phyloP scores from a whole-genome alignment of 495 filamentous ascomycete species.

The Polyplosphaeria fusca region DNA sequence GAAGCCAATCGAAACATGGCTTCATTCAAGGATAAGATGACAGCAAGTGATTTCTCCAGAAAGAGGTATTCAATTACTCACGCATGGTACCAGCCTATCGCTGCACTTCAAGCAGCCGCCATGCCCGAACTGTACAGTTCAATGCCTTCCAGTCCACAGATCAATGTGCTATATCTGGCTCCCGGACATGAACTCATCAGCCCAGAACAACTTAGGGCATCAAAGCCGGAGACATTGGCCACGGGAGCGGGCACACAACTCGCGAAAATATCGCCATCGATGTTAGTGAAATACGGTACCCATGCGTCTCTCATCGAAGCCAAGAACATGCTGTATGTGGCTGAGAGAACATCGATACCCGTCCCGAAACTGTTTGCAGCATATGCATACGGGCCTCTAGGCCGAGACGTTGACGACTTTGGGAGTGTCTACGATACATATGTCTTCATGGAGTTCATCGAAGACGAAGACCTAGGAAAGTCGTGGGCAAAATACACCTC shows the following conservation, averaged over 20 bases:
- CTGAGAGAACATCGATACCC: slow-evolving; percentile 13
- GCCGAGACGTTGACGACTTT: slow-evolving; percentile 13
- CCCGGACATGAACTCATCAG: slow-evolving; percentile 12
- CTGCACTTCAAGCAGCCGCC: slow-evolving; percentile 13
- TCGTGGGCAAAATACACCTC: slow-evolving; percentile 10
- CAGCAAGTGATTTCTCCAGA: too few species aligned
- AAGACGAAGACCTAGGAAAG: slow-evolving; percentile 10
- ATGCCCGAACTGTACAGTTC: slow-evolving; percentile 11
- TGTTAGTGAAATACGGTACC: slow-evolving; percentile 14
- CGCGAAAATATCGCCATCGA: slow-evolving; percentile 7
- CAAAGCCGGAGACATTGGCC: slow-evolving; percentile 1
- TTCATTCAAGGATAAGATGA: too few species aligned
- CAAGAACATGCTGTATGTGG: slow-evolving; percentile 9
- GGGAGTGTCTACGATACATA: slow-evolving; percentile 14
- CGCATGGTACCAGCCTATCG: slow-evolving; percentile 10
- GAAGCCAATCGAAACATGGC: too few species aligned
- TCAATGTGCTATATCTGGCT: slow-evolving; percentile 8
- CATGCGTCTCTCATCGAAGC: slow-evolving; percentile 14
- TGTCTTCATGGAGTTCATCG: slow-evolving; percentile 21
- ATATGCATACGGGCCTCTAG: slow-evolving; percentile 14
- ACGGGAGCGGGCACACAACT: slow-evolving; percentile 6
- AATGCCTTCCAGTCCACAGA: slow-evolving; percentile 10
- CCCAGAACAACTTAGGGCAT: slow-evolving; percentile 10
- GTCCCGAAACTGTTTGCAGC: slow-evolving; percentile 11
- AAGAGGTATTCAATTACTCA: too few species aligned